Base-by-base conservation (phyloP, 495 filamentous ascomycete genomes). In the Amphirosellinia nigrospora region DNA sequence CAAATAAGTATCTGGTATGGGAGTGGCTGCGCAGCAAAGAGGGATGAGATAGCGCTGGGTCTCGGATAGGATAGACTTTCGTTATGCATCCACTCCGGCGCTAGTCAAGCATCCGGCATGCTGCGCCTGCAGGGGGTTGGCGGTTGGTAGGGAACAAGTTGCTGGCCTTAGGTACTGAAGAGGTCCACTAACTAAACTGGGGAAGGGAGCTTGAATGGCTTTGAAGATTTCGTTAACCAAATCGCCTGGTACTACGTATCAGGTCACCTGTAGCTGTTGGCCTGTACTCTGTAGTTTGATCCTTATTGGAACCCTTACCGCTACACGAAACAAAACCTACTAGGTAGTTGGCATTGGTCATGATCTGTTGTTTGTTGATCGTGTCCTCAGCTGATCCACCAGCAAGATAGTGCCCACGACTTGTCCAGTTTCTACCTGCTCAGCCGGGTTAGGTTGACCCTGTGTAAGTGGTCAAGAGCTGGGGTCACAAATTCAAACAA, bases 1-100 rank as follows among this genome's bases (percentile, higher is more conserved):
- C 56, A 62, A 69, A 69, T 62, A 62, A 62, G 66, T 52, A 32
- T 43, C 13, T 23, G 23, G 55, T 13, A n/a, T 32, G 50, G 55
- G 30, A 50, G 66, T 69, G 66, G 66, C 66, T 62, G 58, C 36
- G 55, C 53, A 21, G 65, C 23, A 43, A 64, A 64, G 41, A 64
- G 43, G 61, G 41, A 46, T 26, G 28, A 1, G 28, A 23, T 26
- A 64, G n/a, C 26, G 61, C 19, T 23, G 43, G 61, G 61, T 36
- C 43, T 48, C 61, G 61, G 61, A 50, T 41, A 16, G 46, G 4
- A 34, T 64, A 30, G 61, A 50, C 43, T 36, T 64, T 48, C 28
- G 41, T 21, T 32, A 21, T 26, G 59, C 30, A 62, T 64, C 41
- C 43, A 50, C 43, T 21, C 19, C 10, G 19, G 38, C 39, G 60